Evolutionary conservation across 768 basidiomycete species (phyloP).

Genomic region (Kwoniella bestiolae): DNA sequence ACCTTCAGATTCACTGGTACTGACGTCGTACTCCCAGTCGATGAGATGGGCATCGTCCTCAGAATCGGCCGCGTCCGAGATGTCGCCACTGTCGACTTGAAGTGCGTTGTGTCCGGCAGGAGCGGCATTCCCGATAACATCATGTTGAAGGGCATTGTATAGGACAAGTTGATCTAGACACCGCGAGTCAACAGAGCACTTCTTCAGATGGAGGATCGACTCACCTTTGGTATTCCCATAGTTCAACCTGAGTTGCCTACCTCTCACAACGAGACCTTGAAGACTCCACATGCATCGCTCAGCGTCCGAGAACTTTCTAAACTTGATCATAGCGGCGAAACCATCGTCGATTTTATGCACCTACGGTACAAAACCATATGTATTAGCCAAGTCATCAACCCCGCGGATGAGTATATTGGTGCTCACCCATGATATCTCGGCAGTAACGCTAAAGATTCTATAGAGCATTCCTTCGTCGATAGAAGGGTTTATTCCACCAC

Average conservation of each 20-base stretch:
- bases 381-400: not conserved
- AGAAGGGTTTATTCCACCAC: not conserved
- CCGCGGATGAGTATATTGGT: too few relatives aligned
- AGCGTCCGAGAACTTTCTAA: not conserved
- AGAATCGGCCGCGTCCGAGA: too few relatives aligned
- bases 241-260: not conserved
- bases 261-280: not conserved
- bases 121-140: too few relatives aligned
- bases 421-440: not conserved
- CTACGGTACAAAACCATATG: not conserved
- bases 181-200: too few relatives aligned
- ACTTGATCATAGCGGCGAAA: not conserved
- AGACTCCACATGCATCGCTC: not conserved
- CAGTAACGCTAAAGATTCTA: not conserved
- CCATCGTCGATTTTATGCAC: not conserved
- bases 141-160: too few relatives aligned
- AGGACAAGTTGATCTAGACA: too few relatives aligned
- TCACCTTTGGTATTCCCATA: not conserved
- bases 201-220: not conserved
- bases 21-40: too few relatives aligned
- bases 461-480: not conserved
- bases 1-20: too few relatives aligned
- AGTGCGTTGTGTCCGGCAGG: too few relatives aligned
- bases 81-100: too few relatives aligned
- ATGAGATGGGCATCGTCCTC: too few relatives aligned